Percentiles rank a stretch among this genome's conserved stretches.
Conservation (phyloP, 2,329 filamentous ascomycete genomes). For the Aspergillus ochraceus region DNA sequence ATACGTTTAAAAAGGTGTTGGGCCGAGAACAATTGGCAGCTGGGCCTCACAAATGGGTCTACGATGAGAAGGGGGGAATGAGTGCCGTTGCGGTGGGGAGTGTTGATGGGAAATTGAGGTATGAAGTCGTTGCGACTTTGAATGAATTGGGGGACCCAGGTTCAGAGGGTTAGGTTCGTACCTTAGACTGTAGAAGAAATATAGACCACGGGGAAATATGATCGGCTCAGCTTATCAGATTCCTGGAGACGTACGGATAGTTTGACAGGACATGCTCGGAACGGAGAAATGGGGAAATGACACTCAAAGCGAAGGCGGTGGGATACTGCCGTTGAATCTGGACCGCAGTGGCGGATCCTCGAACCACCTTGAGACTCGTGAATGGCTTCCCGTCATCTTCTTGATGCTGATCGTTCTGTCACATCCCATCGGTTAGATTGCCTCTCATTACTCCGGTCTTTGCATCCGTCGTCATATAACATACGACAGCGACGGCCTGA, state of each 20-base stretch:
- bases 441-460: neutral
- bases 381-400: neutral
- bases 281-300: neutral
- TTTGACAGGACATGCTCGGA: neutral
- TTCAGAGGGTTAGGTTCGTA: neutral
- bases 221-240: too few relatives aligned
- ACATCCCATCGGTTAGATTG: neutral
- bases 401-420: neutral
- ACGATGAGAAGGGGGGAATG: slow-evolving; percentile 10
- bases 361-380: neutral
- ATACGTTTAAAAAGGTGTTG: slow-evolving; percentile 10
- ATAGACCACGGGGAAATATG: neutral
- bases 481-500: neutral
- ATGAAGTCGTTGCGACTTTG: slow-evolving; percentile 7
- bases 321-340: neutral
- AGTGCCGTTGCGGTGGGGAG: slow-evolving; percentile 22
- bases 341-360: neutral
- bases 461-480: neutral
- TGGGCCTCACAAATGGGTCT: slow-evolving; percentile 23
- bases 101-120: slow-evolving; percentile 8
- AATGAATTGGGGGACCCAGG: neutral
- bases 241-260: neutral
- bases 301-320: neutral
- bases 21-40: neutral
- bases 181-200: neutral